Evolutionary conservation across 2,329 filamentous ascomycete genomes (phyloP), one percentile per base, ranked within the genome.

Genomic region (Fusarium duplospermum): DNA sequence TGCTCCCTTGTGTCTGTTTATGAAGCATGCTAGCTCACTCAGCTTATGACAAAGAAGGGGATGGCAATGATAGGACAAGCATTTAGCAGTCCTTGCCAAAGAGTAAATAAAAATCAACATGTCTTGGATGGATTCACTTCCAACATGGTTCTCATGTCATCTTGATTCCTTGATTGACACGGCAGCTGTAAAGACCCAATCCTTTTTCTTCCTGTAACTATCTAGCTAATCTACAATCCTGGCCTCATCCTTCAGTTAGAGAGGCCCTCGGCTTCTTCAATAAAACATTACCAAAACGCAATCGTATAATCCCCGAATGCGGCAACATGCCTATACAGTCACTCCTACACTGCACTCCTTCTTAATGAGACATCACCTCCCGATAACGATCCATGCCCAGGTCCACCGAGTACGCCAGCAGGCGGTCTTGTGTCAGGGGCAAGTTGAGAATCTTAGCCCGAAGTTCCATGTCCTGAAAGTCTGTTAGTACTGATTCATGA

Each of bases 371-470:
- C 89, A 92, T 90, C 45, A 93, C 86, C 66, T 88, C 88, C 67
- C 87, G 87, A 81, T 93, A 94, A 77, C 93, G 93, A 64, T 88
- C 88, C 76, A 92, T 86, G 74, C 92, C 92, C 75, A 94, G 85
- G 70, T 93, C 90, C 36, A 91, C 89, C 10, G 93, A 92, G 81
- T 95, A 93, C 76, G 89, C 87, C 69, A 94, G 83, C 76, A 93
- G 89, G 42, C 90, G 88, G 81, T 96, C 93, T 76, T 94, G 92
- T 6, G 93, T 94, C 62, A 96, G 84, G 2, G 91, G 91, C 40
- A 93, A 82, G 58, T 86, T 85, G 35, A 93, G 83, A 35, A 93
- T 86, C 56, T 78, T 80, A 35, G 78, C 80, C 61, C 79, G 79
- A 63, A 85, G 79, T 62, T 83, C 84, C 76, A 78, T 77, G 47